Base-by-base conservation (phyloP, 2,329 filamentous ascomycete genomes). In the Botryosphaeria dothidea region DNA sequence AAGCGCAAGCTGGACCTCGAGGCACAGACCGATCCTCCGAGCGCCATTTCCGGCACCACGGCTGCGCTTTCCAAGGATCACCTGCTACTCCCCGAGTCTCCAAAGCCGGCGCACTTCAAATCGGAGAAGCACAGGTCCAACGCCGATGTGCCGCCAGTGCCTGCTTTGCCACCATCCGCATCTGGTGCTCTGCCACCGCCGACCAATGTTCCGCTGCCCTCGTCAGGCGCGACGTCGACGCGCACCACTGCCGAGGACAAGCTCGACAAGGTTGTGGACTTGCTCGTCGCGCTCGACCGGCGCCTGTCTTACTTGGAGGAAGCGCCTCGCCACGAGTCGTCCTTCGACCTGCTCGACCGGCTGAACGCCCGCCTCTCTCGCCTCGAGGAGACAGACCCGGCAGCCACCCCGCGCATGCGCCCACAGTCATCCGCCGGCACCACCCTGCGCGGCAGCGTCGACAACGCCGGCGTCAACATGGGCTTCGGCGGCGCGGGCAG, bases 231-330 rank as follows among this genome's bases (percentile, higher is more conserved):
- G 19, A 4, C 48, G 1, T 31, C 46, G 19, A 41, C 46, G 9
- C 27, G 23, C 23, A 27, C n/a, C n/a, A n/a, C 34, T 4, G 8
- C 36, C 4, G 54, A 58, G n/a, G 41, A 60, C 38, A 65, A 65
- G 56, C 54, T 65, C 54, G 63, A 65, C 63, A 60, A 61, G 46
- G 63, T 65, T n/a, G 63, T 65, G 25, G 63, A 65, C 23, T 31
- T 65, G 25, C 63, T 65, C 54, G 29, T 65, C 21, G 31, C 54
- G 38, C 63, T 65, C 52, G 63, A 65, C 34, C 54, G 54, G 8
- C 63, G 63, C 19, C 54, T 65, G 41, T 41, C 54, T 23, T 36
- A 29, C 31, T 54, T 65, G 34, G 63, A 65, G 29, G 63, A 60
- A n/a, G 49, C 34, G 8, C 63, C 63, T 25, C 46, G 43, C 52